Evolutionary conservation across 768 basidiomycete genomes (phyloP), one percentile per base, ranked within the genome.

Genomic region (Tulasnella sp.): DNA sequence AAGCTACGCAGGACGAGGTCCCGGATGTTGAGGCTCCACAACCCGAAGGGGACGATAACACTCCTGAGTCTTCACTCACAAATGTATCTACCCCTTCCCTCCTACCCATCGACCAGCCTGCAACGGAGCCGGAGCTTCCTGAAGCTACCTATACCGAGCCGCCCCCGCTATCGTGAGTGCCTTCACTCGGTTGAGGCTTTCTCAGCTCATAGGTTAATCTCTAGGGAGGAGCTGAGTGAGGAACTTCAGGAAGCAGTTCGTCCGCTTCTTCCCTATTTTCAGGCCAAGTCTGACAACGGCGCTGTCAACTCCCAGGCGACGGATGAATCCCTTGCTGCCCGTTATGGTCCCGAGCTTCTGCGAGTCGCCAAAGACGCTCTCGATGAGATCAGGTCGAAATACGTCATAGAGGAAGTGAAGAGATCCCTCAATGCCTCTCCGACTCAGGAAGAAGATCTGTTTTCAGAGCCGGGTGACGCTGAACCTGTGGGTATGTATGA

Each of bases 281-380:
- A 48, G 48, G 19, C 2, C 48, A 48, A 48, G 48, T 48, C 21
- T 48, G 21, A 48, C 21, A 24, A 18, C 48, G 7, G 19, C 21
- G 48, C 19, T 48, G 19, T 24, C 48, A 24, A 48, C 7, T 48
- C 48, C 21, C 48, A 48, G 48, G 21, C 48, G 10, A 21, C 21
- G 21, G 48, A 48, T 21, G 21, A 19, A 8, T 18, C 48, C 19
- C 21, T 48, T 24, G 48, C 21, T 21, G 48, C 48, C 16, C 48
- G 48, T 16, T 48, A 48, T 8, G 48, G 48, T 8, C 48, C 48
- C 48, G 48, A 48, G 18, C 48, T 48, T 48, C 19, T 48, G 48
- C 48, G 48, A 48, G 48, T 48, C 48, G 48, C 48, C 48, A 44
- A 44, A 94, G 52, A 52, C 6, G 52, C 52, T 52, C 52, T 52